Base-by-base conservation (phyloP, 129 eudicot genomes). In the sunflower (Helianthus annuus) region DNA sequence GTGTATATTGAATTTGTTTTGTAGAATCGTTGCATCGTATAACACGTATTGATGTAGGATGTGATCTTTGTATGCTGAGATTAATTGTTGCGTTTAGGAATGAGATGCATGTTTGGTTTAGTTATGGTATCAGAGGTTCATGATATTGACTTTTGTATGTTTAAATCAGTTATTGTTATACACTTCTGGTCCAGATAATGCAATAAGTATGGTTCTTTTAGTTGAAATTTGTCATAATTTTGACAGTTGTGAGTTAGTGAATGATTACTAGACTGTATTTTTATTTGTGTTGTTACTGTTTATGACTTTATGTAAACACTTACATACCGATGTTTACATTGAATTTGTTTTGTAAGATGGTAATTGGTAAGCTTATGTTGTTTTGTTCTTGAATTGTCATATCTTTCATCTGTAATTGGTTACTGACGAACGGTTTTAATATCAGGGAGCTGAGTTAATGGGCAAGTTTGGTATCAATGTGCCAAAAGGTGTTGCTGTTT, bases 401-500 rank as follows among this genome's bases (percentile, higher is more conserved):
- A 10, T 68, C 4, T 19, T 36, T 69, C 14, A n/a, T 71, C 9
- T 67, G 1, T 56, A n/a, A 36, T 70, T 71, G 36, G 29, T 38
- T 69, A 39, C 75, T 60, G 48, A 76, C 40, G 27, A 53, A 10
- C 2, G 27, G 51, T 62, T 70, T 15, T 68, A 64, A 15, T 67
- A 8, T 42, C 70, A 90, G 98, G 98, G 98, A 61, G 98, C 98
- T 65, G 98, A 93, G 38, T 68, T 93, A 84, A 93, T 93, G 98
- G 44, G 86, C 76, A 93, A 90, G 48, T 83, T 87, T 78, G 98
- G 98, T 57, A 80, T 93, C 27, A 93, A 93, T 81, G 98, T 90
- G 74, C 98, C 98, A 10, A 93, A 81, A 78, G 98, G 98, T 64
- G 89, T 90, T 60, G 92, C 97, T 10, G 87, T 81, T 76, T 82